A percentile compares a stretch with the other conserved stretches of the same genome.
phyloP scores from a whole-genome alignment of 1,284 basidiomycete species.

The Sutorius eximius region DNA sequence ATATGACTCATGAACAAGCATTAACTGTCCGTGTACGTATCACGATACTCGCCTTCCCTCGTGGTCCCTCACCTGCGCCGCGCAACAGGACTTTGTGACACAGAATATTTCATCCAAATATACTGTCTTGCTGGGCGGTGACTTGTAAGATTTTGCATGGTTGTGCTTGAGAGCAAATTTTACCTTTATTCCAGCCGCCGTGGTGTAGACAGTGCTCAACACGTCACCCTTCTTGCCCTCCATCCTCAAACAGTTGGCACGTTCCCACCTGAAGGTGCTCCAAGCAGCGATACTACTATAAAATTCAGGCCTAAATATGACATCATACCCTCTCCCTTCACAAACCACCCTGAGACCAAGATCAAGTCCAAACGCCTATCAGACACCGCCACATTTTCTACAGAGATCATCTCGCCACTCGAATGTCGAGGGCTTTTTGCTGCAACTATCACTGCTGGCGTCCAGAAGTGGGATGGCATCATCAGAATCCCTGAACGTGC shows the following conservation, averaged over 20 bases:
- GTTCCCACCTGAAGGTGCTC: slow-evolving; percentile 33
- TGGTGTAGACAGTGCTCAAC: slow-evolving; percentile 35
- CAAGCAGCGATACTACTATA: slow-evolving; percentile 18
- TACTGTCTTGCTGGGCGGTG: slow-evolving; percentile 46
- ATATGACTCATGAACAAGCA: slow-evolving; percentile 41
- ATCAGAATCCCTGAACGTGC: slow-evolving; percentile 41
- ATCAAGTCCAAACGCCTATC: slow-evolving; percentile 2
- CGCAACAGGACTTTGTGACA: slow-evolving; percentile 43
- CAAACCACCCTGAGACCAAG: slow-evolving; percentile 15
- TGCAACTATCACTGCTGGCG: slow-evolving; percentile 30
- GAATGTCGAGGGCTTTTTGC: slow-evolving; percentile 44
- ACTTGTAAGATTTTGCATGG: slow-evolving; percentile 45
- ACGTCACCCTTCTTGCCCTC: slow-evolving; percentile 44
- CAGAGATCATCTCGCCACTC: slow-evolving; percentile 41
- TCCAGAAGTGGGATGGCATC: slow-evolving; percentile 49
- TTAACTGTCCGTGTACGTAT: slow-evolving; percentile 43
- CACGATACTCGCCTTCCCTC: not conserved
- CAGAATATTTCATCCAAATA: slow-evolving; percentile 46
- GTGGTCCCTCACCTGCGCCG: not conserved
- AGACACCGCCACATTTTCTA: slow-evolving; percentile 32
- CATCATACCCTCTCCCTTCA: slow-evolving; percentile 12
- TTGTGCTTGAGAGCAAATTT: not conserved
- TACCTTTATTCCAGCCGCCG: slow-evolving; percentile 41
- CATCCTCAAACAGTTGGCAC: slow-evolving; percentile 43
- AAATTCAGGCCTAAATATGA: slow-evolving; percentile 9